Conservation (phyloP, 192 early-diverging fungal species). For the Rhizophlyctis rosea region DNA sequence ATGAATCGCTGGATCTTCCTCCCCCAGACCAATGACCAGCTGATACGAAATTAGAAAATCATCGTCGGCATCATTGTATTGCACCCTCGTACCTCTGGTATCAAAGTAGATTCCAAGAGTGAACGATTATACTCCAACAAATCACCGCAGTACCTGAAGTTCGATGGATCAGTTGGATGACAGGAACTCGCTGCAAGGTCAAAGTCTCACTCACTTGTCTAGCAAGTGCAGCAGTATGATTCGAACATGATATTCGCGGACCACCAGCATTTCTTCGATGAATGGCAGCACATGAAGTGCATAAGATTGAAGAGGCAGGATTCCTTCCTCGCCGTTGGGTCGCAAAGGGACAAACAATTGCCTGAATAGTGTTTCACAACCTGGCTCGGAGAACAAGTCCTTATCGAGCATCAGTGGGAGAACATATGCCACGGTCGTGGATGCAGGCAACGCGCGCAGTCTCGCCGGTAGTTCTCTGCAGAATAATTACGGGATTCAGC, state of each 20-base stretch:
- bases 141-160: no score
- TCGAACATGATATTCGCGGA: slow-evolving; percentile 10
- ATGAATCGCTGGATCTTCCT: slow-evolving; percentile 10
- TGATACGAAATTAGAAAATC: neutral
- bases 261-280: slow-evolving; percentile 21
- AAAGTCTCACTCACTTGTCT: slow-evolving; percentile 5
- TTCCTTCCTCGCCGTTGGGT: slow-evolving; percentile 3
- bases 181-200: no score
- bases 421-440: slow-evolving; percentile 32
- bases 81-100: slow-evolving; percentile 17
- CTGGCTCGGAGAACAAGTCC: slow-evolving; percentile 32
- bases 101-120: slow-evolving; percentile 6
- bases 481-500: neutral
- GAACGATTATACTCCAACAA: slow-evolving; percentile 13
- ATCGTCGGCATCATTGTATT: no score
- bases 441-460: slow-evolving; percentile 19
- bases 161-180: no score
- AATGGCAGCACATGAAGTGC: slow-evolving; percentile 32
- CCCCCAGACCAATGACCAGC: slow-evolving; percentile 16
- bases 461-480: slow-evolving; percentile 19
- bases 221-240: slow-evolving; percentile 20
- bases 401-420: slow-evolving; percentile 30
- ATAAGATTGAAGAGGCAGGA: slow-evolving; percentile 24
- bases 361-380: slow-evolving; percentile 25
- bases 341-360: slow-evolving; percentile 26